A percentile compares a stretch with the other conserved stretches of the same genome.
Conservation (phyloP, 2,329 filamentous ascomycete genomes). For the Chaetomium sp. region DNA sequence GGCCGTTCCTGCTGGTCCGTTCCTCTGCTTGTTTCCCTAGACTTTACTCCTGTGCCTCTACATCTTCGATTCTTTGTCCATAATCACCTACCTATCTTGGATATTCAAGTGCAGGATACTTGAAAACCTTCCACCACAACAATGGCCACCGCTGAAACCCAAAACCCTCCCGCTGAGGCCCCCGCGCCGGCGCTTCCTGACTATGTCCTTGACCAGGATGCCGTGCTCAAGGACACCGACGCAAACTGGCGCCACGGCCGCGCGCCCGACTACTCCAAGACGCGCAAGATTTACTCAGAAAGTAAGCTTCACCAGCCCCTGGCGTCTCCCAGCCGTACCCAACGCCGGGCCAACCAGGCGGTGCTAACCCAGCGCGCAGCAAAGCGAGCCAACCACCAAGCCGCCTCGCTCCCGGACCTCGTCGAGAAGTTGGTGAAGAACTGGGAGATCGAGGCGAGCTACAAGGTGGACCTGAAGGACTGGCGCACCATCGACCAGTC, state of each 20-base stretch:
- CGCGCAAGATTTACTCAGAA: slow-evolving; percentile 59
- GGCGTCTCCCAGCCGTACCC: background rate
- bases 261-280: slow-evolving; percentile 66
- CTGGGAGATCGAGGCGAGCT: slow-evolving; percentile 72
- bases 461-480: slow-evolving; percentile 62
- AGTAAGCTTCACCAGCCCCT: slow-evolving; percentile 52
- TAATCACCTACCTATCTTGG: background rate
- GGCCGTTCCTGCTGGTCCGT: background rate
- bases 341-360: too few species aligned
- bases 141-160: slow-evolving; percentile 15
- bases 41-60: background rate
- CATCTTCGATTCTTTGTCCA: background rate
- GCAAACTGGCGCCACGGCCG: slow-evolving; percentile 62
- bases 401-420: slow-evolving; percentile 59
- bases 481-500: slow-evolving; percentile 66
- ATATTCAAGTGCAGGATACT: slow-evolving; percentile 4
- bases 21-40: background rate
- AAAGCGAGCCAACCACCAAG: slow-evolving; percentile 57
- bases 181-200: slow-evolving; percentile 46
- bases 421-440: slow-evolving; percentile 73
- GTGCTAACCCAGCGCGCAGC: slow-evolving; percentile 45
- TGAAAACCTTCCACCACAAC: background rate
- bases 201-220: slow-evolving; percentile 60
- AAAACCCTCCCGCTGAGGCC: slow-evolving; percentile 9
- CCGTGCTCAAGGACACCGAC: slow-evolving; percentile 55